A percentile compares a stretch with the other conserved stretches of the same genome.
These are phyloP conservation scores for Boletus subcaerulescens DNA, from an alignment of 768 basidiomycete genomes.

Conservation along the genomic window DNA sequence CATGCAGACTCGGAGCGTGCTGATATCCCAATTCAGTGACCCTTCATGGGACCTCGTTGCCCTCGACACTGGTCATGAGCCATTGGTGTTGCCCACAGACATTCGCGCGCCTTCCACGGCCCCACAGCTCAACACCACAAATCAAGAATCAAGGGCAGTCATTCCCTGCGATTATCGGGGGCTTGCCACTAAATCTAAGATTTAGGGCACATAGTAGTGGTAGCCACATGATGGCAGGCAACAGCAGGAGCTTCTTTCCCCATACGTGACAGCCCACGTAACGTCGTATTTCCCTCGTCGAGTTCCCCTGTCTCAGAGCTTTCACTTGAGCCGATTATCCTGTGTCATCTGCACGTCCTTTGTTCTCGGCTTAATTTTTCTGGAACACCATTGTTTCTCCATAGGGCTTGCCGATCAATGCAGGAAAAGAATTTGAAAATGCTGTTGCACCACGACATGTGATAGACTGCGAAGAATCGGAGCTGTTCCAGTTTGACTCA, in stretches of 20 bases:
- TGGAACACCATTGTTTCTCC: background rate
- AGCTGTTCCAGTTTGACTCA: background rate
- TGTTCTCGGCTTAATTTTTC: background rate
- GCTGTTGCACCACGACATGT: background rate
- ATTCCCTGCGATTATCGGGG: constrained; percentile 8
- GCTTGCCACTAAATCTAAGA: constrained; percentile 4
- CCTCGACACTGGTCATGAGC: background rate
- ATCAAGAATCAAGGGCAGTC: constrained; percentile 8
- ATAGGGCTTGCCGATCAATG: background rate
- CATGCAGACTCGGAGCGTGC: too few relatives aligned
- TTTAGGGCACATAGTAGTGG: constrained; percentile 10
- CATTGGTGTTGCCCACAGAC: background rate
- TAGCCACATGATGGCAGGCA: background rate
- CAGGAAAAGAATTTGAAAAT: background rate
- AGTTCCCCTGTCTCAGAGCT: background rate
- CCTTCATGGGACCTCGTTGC: background rate
- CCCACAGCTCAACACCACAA: background rate
- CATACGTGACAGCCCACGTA: constrained; percentile 3
- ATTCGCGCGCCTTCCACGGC: background rate
- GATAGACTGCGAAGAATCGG: constrained; percentile 1
- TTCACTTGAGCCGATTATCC: constrained; percentile 1
- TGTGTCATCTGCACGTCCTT: background rate
- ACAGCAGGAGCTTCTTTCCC: background rate
- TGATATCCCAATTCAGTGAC: background rate
- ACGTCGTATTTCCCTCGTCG: background rate